Evolutionary conservation across 2,329 filamentous ascomycete genomes (phyloP), one percentile per base, ranked within the genome.

Genomic region (Aspergillus sp.): DNA sequence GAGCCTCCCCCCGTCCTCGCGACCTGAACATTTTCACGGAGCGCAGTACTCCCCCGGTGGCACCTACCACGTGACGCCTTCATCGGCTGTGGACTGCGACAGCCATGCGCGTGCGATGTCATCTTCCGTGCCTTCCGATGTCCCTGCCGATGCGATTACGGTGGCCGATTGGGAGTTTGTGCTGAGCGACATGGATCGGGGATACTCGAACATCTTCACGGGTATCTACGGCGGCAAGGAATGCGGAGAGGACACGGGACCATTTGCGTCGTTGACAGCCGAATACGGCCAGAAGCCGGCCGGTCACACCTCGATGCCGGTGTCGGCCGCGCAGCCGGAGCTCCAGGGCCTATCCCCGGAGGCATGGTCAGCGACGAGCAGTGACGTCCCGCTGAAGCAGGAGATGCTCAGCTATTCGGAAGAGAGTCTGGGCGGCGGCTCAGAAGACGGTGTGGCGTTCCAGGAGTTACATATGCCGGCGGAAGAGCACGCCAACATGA

Each of bases 111-210:
- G 53, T 33, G 49, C 52, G 7, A 52, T 62, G 52, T 60, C 60
- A 68, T 76, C 6, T 68, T 81, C 42, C 66, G 68, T 77, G 61
- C 58, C 59, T 55, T 58, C 64, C 55, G 39, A 65, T 54, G 47
- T 63, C 3, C 69, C 68, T 10, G 32, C 45, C 4, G 57, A 59
- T 3, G 52, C 57, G 2, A 75, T 83, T 8, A 81, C 81, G 1
- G 71, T 82, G 6, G 74, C 81, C 0, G 87, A 93, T 57, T 94
- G 88, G 89, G 88, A 94, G 64, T 81, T 83, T 1, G 75, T 94
- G 0, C 75, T 94, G 2, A 83, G 85, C 3, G 84, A 83, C 26
- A 81, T 94, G 63, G 88, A 94, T 57, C 82, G 82, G 33, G 87
- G 87, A 0, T 78, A 84, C 53, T 80, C 83, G 45, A 94, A 91